Evolutionary conservation across 164 flowering plant genomes (phyloP).

Genomic region (Annona cherimola): DNA sequence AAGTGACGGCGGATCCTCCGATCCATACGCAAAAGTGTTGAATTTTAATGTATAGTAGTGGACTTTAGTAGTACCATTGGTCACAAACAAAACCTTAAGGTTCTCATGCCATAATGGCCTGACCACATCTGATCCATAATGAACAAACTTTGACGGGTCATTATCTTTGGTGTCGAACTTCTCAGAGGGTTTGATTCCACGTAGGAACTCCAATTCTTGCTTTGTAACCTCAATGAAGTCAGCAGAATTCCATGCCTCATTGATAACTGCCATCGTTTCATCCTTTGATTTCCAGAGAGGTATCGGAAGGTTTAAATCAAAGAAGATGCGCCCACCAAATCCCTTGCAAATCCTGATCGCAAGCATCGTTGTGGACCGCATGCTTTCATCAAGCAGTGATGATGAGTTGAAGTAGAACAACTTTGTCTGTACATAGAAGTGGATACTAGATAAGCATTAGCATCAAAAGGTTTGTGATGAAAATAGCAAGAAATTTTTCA

Average conservation of each 20-base stretch:
- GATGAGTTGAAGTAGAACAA: constrained; percentile 90
- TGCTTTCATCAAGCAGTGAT: constrained; percentile 63
- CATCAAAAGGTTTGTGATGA: not conserved
- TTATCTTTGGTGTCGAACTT: constrained; percentile 66
- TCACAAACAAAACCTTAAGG: constrained; percentile 86
- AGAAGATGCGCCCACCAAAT: constrained; percentile 64
- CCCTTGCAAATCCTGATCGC: constrained; percentile 66
- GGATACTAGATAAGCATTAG: not conserved
- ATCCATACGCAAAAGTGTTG: constrained; percentile 56
- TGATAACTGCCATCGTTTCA: constrained; percentile 63
- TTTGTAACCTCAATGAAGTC: constrained; percentile 85
- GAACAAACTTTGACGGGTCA: constrained; percentile 55
- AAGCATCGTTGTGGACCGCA: constrained; percentile 64
- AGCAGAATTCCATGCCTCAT: constrained; percentile 68
- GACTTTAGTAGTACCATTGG: constrained; percentile 90
- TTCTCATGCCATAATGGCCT: constrained; percentile 77
- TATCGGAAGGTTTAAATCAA: constrained; percentile 84
- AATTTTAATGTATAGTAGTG: constrained; percentile 79
- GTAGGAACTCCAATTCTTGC: constrained; percentile 90
- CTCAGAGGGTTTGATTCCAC: constrained; percentile 73
- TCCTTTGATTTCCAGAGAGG: constrained; percentile 82
- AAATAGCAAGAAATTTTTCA: not conserved
- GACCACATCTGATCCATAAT: constrained; percentile 60
- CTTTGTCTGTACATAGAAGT: constrained; percentile 56
- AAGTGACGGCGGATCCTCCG: constrained; percentile 67